Conservation (phyloP, 2,329 filamentous ascomycete genomes). For the Ceratocystis huliohia region DNA sequence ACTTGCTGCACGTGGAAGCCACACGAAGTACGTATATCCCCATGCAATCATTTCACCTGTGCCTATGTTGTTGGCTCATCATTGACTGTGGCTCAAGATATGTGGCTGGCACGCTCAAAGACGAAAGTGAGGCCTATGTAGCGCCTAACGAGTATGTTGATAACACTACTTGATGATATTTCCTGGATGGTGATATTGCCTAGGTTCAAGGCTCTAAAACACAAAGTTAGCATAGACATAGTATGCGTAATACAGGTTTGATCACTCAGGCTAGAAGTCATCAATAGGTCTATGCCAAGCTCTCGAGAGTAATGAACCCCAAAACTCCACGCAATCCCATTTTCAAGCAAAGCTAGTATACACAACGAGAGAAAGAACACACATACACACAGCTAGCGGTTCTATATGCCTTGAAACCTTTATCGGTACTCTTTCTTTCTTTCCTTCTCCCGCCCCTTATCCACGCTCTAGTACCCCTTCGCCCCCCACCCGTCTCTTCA, state of each 20-base stretch:
- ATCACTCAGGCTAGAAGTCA: background rate
- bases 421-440: background rate
- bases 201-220: background rate
- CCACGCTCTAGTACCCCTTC: background rate
- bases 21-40: constrained; percentile 44
- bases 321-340: constrained; percentile 15
- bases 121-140: constrained; percentile 9
- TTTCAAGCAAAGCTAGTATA: constrained; percentile 14
- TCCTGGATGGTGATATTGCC: background rate
- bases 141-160: constrained; percentile 12
- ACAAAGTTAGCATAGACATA: background rate
- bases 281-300: background rate
- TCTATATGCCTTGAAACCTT: background rate
- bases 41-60: too few species aligned
- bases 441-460: background rate
- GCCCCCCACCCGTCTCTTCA: background rate
- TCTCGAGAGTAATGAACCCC: constrained; percentile 10
- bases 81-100: constrained; percentile 10
- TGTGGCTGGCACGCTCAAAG: constrained; percentile 15
- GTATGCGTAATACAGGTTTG: background rate
- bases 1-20: constrained; percentile 48
- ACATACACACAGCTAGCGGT: background rate
- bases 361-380: background rate
- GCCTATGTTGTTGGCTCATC: background rate
- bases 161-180: background rate